Evolutionary conservation across 768 basidiomycete genomes (phyloP).

Genomic region (Mycena belliarum): DNA sequence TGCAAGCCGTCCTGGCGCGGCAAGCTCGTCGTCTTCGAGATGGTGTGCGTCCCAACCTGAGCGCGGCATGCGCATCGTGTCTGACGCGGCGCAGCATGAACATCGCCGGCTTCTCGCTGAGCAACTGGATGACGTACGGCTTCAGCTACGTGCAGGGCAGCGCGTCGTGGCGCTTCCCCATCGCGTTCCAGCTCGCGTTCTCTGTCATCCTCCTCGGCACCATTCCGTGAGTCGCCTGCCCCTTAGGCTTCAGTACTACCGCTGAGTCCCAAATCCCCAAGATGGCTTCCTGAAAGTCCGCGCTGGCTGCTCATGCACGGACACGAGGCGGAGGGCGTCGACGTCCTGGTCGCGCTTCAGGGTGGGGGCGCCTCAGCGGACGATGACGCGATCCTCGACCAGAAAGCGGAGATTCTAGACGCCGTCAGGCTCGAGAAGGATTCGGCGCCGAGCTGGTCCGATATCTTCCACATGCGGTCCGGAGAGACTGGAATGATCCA

Average conservation of each 20-base stretch:
- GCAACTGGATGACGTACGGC: conserved; percentile 57
- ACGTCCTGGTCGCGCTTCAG: conserved; percentile 44
- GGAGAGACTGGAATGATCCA: conserved; percentile 49
- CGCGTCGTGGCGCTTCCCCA: conserved; percentile 50
- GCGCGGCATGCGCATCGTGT: background rate
- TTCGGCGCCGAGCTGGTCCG: conserved; percentile 40
- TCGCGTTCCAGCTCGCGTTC: conserved; percentile 51
- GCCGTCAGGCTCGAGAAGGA: conserved; percentile 46
- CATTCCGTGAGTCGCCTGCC: conserved; percentile 50
- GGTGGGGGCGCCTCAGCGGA: conserved; percentile 35
- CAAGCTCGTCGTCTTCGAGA: conserved; percentile 49
- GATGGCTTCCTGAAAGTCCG: too few relatives aligned
- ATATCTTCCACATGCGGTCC: conserved; percentile 41
- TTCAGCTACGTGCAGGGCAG: conserved; percentile 47
- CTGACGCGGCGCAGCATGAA: conserved; percentile 39
- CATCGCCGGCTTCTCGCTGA: conserved; percentile 50
- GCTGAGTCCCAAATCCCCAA: too few relatives aligned
- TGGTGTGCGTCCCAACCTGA: conserved; percentile 41
- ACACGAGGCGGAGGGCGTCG: conserved; percentile 40
- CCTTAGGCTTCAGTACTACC: too few relatives aligned
- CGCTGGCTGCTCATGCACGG: conserved; percentile 54
- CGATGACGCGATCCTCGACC: conserved; percentile 39
- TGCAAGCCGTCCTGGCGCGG: conserved; percentile 50
- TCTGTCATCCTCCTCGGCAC: conserved; percentile 45
- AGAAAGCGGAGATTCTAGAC: conserved; percentile 44